phyloP scores from a whole-genome alignment of 495 filamentous ascomycete species.

The Massariosphaeria phaeospora region DNA sequence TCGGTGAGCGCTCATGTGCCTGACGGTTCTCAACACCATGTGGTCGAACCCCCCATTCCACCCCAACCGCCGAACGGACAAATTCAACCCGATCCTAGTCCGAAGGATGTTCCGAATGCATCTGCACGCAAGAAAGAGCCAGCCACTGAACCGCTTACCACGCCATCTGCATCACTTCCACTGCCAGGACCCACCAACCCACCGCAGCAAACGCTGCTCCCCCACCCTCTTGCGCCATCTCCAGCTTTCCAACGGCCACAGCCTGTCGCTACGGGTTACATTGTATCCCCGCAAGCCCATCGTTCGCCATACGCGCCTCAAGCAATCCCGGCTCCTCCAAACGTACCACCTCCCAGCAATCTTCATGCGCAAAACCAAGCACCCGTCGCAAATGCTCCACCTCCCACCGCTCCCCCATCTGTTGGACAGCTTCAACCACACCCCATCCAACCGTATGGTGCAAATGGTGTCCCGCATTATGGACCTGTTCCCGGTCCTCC shows the following conservation, averaged over 20 bases:
- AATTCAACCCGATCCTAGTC: conserved; percentile 29
- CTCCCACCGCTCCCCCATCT: conserved; percentile 5
- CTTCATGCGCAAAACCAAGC: conserved; percentile 23
- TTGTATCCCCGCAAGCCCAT: conserved; percentile 16
- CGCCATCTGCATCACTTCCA: conserved; percentile 8
- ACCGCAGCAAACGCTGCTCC: conserved; percentile 16
- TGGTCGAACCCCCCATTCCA: background rate
- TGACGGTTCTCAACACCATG: background rate
- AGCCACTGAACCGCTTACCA: background rate
- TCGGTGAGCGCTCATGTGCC: background rate
- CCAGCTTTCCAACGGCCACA: conserved; percentile 20
- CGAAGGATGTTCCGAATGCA: conserved; percentile 29
- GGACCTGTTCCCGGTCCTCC: conserved; percentile 11
- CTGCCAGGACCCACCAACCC: background rate
- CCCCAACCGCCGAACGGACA: conserved; percentile 5
- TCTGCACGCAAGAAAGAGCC: conserved; percentile 25
- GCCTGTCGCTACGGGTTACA: conserved; percentile 12
- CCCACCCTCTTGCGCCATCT: conserved; percentile 10
- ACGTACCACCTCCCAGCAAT: background rate
- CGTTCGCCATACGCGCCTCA: conserved; percentile 35
- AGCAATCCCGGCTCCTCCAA: conserved; percentile 7
- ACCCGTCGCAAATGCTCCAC: conserved; percentile 9
- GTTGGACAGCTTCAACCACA: conserved; percentile 19
- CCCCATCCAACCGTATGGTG: conserved; percentile 9
- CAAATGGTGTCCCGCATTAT: conserved; percentile 33